Evolutionary conservation across 345 rosid species (phyloP).

Genomic region (Noccaea caerulescens): DNA sequence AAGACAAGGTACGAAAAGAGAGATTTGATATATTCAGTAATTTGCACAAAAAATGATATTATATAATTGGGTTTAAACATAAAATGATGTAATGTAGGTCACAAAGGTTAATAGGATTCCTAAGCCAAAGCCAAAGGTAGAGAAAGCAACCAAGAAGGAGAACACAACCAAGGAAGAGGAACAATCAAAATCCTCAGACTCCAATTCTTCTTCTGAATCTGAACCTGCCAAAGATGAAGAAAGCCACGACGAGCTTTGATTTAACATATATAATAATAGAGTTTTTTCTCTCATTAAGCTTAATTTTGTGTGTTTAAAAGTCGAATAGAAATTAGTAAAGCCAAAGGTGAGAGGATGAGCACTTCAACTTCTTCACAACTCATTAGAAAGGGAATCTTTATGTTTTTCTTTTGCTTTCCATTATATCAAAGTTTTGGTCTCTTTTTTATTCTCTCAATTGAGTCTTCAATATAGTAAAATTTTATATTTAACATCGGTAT

Average conservation of each 20-base stretch:
- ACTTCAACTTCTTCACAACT: conserved; percentile 27
- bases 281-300: not conserved
- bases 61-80: not conserved
- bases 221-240: conserved; percentile 44
- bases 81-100: conserved; percentile 47
- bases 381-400: conserved; percentile 19
- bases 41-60: not conserved
- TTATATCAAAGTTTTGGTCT: conserved; percentile 40
- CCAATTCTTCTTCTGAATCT: conserved; percentile 43
- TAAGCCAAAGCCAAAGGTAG: conserved; percentile 88
- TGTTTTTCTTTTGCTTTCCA: not conserved
- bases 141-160: conserved; percentile 72
- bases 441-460: not conserved
- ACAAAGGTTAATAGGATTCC: conserved; percentile 68
- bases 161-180: conserved; percentile 49
- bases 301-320: conserved; percentile 31
- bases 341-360: conserved; percentile 33
- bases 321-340: conserved; percentile 37
- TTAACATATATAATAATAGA: conserved; percentile 33
- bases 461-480: conserved; percentile 7
- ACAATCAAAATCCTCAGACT: conserved; percentile 38
- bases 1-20: conserved; percentile 69
- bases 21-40: not conserved
- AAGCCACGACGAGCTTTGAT: conserved; percentile 72
- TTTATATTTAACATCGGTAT: not conserved